Conservation (phyloP, 1,284 basidiomycete species). For the Puccinia hordei region DNA sequence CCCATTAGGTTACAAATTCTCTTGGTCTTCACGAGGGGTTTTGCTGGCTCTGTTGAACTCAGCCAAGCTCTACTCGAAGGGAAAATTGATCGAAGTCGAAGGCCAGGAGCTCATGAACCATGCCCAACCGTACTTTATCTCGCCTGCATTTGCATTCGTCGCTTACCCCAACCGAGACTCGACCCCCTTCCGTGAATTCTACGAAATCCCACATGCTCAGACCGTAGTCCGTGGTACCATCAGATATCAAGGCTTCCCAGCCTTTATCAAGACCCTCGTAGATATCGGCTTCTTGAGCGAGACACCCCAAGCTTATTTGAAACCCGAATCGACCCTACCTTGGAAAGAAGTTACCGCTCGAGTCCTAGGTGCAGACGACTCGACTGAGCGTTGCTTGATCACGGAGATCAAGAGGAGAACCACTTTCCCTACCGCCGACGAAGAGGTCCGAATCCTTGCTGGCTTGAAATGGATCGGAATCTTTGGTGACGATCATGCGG, state of each 20-base stretch:
- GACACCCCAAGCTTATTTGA: conserved; percentile 74
- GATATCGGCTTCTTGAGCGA: conserved; percentile 85
- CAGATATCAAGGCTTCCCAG: conserved; percentile 97
- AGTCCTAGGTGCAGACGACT: conserved; percentile 72
- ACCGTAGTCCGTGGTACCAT: conserved; percentile 90
- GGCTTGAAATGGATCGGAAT: conserved; percentile 92
- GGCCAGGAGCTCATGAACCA: conserved; percentile 75
- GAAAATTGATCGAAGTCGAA: conserved; percentile 69
- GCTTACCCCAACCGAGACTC: conserved; percentile 98
- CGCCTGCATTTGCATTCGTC: conserved; percentile 92
- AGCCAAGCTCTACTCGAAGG: conserved; percentile 76
- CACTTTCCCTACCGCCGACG: conserved; percentile 71
- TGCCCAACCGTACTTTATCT: conserved; percentile 92
- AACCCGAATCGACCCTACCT: conserved; percentile 67
- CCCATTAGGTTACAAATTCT: conserved; percentile 99
- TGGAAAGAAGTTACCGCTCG: conserved; percentile 80
- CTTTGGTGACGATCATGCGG: conserved; percentile 72
- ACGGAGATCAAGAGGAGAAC: conserved; percentile 71
- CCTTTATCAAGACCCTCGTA: conserved; percentile 86
- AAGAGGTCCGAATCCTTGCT: conserved; percentile 75
- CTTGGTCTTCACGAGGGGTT: conserved; percentile 95
- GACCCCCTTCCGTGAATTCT: conserved; percentile 76
- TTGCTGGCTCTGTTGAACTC: conserved; percentile 91
- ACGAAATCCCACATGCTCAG: conserved; percentile 90
- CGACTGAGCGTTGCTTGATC: conserved; percentile 75